Evolutionary conservation across 352 stramenopile species (phyloP), one percentile per base, ranked within the genome.

Genomic region (Pythium plurisporium): DNA sequence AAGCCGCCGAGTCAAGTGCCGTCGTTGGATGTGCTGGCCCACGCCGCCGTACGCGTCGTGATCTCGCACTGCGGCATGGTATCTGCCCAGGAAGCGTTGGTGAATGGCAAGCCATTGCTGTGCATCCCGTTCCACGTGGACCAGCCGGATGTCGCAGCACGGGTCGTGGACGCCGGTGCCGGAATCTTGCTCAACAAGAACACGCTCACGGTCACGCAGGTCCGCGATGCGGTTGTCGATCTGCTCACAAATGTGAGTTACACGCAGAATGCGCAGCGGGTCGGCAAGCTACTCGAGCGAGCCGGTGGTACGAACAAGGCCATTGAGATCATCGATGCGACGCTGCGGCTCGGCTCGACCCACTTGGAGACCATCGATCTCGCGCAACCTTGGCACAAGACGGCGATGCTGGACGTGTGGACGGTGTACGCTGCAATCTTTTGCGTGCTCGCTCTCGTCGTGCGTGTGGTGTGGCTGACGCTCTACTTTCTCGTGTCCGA

Each of bases 71-170:
- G 87, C 49, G 87, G 87, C 20, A 91, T 94, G 75, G 76, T 80
- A 6, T 88, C 86, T 20, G 83, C 83, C 11, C 84, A 95, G 66
- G 85, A 95, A 61, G 77, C 78, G 12, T 67, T 95, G 11, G 68
- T 91, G 8, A 81, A 88, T 48, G 66, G 71, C 45, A 94, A 90
- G 48, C 86, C 86, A 15, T 55, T 96, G 55, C 52, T 96, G 17
- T 96, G 87, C 56, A 87, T 96, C 19, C 87, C 87, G n/a, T 95
- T 95, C 48, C 65, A 94, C 34, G 77, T 86, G 15, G 87, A 96
- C 60, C 87, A 96, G 56, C 82, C 79, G 0, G 87, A 95, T 55
- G 77, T 96, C 1, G 82, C 87, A 0, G 82, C 85, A 17, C 82
- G 87, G 1, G 81, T 95, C 17, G 73, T 72, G 7, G 86, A 96